A percentile compares a stretch with the other conserved stretches of the same genome.
Evolutionary conservation across 2,329 filamentous ascomycete species (phyloP).

Genomic region (Magnaporthiopsis rhizophila): DNA sequence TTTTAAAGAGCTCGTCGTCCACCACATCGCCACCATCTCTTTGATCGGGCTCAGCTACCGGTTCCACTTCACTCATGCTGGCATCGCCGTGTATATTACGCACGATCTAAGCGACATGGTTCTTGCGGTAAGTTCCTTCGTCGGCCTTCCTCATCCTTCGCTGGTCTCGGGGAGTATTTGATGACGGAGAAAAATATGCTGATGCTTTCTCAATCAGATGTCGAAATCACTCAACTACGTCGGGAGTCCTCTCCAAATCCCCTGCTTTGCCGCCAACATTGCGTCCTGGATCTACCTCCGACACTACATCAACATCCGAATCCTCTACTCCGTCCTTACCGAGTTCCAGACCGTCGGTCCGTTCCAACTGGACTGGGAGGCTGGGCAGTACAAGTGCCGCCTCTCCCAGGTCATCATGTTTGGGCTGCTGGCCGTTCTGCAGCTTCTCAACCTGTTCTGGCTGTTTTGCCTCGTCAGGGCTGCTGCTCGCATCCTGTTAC

Average conservation of each 20-base stretch:
- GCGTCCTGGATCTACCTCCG: constrained; percentile 62
- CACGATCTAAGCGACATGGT: constrained; percentile 72
- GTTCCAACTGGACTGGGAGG: constrained; percentile 50
- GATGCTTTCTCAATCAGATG: constrained; percentile 29
- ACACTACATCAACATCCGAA: constrained; percentile 57
- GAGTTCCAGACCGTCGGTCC: constrained; percentile 49
- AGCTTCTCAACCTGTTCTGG: constrained; percentile 55
- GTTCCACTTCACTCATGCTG: constrained; percentile 72
- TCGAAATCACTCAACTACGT: constrained; percentile 68
- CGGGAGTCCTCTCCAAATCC: constrained; percentile 50
- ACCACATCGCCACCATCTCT: constrained; percentile 63
- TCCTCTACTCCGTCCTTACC: constrained; percentile 41
- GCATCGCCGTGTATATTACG: constrained; percentile 65
- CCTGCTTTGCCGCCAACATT: constrained; percentile 55
- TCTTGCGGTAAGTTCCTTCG: constrained; percentile 50
- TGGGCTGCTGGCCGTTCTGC: constrained; percentile 40
- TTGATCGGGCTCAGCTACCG: constrained; percentile 61
- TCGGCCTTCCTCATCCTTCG: too few relatives aligned
- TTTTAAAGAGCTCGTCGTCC: constrained; percentile 64
- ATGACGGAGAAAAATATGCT: constrained; percentile 2
- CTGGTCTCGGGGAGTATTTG: background rate
- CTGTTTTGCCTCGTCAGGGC: constrained; percentile 49
- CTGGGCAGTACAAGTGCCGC: constrained; percentile 52
- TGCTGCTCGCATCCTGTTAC: constrained; percentile 42
- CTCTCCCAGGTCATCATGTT: constrained; percentile 47